Evolutionary conservation across 495 filamentous ascomycete genomes (phyloP), one percentile per base, ranked within the genome.

Genomic region (Platismatia glauca): DNA sequence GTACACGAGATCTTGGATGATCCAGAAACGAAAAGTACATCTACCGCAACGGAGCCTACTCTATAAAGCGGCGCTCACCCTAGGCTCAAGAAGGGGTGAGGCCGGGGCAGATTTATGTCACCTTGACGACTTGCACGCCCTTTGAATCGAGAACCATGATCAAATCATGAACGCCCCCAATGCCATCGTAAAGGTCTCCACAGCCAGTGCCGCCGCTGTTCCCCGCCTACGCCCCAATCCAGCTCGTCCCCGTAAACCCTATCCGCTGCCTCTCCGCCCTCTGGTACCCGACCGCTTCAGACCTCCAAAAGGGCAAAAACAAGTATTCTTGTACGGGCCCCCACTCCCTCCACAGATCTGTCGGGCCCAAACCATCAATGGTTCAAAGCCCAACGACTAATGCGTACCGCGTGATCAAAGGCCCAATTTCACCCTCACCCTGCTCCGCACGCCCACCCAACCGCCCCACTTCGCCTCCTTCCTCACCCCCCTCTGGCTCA

Each of bases 391-490:
- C 5, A 27, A 16, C 7, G 9, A 12, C 15, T 53, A 53, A 27
- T 18, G 8, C 4, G 34, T 5, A 37, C 34, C 34, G 11, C 34
- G 4, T 37, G 5, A 37, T 11, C 11, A 4, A 37, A 93, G 89
- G 61, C 89, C 89, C 29, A 82, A 82, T 70, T 86, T 89, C 73
- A 78, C 77, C 31, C 69, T 93, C 67, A 81, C 84, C 65, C 78
- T 93, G 65, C 72, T 90, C 64, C 84, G 83, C 57, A 84, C 80
- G 31, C 76, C 78, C 33, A 76, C 75, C 66, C 79, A 85, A 66
- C 84, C 85, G 34, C 78, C 89, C 22, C 86, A 80, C 71, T 84
- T 82, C 64, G 89, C 88, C 31, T 80, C 80, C 56, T 93, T 93
- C 78, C 71, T 79, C 63, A 86, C 89, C 22, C 89, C 89, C 15